A percentile compares a stretch with the other conserved stretches of the same genome.
Evolutionary conservation across 805 yeast species (phyloP).

Genomic region (Myxozyma lipomycoides): DNA sequence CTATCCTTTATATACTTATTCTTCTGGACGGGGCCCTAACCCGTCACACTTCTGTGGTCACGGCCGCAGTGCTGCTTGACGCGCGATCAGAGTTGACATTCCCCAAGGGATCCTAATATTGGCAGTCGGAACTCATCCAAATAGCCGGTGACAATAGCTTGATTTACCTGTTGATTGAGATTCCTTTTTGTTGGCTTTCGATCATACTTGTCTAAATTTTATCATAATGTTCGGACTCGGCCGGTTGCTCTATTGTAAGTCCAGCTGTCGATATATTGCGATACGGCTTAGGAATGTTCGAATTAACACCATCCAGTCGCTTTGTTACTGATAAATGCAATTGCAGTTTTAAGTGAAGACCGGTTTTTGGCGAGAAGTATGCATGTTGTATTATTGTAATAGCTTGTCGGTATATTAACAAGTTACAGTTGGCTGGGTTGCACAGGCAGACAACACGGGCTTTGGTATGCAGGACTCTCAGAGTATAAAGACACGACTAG

Average conservation of each 20-base stretch:
- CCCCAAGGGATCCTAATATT: too few species aligned
- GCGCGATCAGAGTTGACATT: too few species aligned
- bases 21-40: too few species aligned
- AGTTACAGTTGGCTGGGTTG: slow-evolving; percentile 45
- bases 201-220: too few species aligned
- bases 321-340: slow-evolving; percentile 59
- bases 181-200: too few species aligned
- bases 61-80: too few species aligned
- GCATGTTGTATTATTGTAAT: slow-evolving; percentile 23
- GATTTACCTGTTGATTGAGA: too few species aligned
- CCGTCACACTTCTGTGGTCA: too few species aligned
- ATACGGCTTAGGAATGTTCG: neutral
- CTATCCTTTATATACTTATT: too few species aligned
- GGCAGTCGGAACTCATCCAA: too few species aligned
- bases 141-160: too few species aligned
- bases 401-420: neutral
- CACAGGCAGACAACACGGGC: slow-evolving; percentile 40
- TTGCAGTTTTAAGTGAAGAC: slow-evolving; percentile 77
- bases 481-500: slow-evolving; percentile 54
- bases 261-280: neutral
- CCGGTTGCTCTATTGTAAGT: slow-evolving; percentile 36
- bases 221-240: slow-evolving; percentile 41
- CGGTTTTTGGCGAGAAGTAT: slow-evolving; percentile 64
- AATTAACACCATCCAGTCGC: slow-evolving; percentile 28
- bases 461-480: slow-evolving; percentile 44